Evolutionary conservation across 1,139 yeast genomes (phyloP).

Genomic region (Kodamaea ohmeri): DNA sequence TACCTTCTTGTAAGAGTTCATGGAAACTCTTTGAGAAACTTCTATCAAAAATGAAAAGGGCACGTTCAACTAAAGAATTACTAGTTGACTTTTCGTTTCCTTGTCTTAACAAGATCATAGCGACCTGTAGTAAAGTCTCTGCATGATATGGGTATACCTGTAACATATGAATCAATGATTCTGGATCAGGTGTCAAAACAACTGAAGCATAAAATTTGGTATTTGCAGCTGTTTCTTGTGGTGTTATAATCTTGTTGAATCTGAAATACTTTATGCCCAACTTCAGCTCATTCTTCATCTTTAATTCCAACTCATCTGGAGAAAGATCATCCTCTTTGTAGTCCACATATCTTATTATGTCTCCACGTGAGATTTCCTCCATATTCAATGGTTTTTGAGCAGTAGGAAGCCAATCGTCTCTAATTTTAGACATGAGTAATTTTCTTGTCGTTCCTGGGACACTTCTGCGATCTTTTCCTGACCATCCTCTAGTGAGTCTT

Average conservation of each 20-base stretch:
- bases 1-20: slow-evolving; percentile 48
- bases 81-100: slow-evolving; percentile 70
- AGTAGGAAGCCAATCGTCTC: slow-evolving; percentile 82
- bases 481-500: slow-evolving; percentile 73
- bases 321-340: slow-evolving; percentile 39
- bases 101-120: slow-evolving; percentile 70
- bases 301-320: slow-evolving; percentile 29
- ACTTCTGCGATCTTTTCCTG: slow-evolving; percentile 70
- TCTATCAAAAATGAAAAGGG: slow-evolving; percentile 77
- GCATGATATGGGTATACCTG: slow-evolving; percentile 70
- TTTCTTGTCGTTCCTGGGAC: slow-evolving; percentile 74
- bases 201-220: slow-evolving; percentile 66
- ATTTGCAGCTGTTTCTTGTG: slow-evolving; percentile 46
- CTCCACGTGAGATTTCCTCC: slow-evolving; percentile 50
- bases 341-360: slow-evolving; percentile 39
- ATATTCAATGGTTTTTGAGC: slow-evolving; percentile 59
- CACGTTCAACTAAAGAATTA: slow-evolving; percentile 71
- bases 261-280: slow-evolving; percentile 56
- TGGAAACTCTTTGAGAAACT: slow-evolving; percentile 39
- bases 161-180: slow-evolving; percentile 54
- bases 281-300: slow-evolving; percentile 44
- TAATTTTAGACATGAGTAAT: slow-evolving; percentile 64
- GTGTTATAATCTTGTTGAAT: slow-evolving; percentile 42
- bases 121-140: slow-evolving; percentile 76
- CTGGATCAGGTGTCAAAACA: slow-evolving; percentile 71